Percentiles rank a stretch among this genome's conserved stretches.
Conservation (phyloP, 768 basidiomycete species). For the Termitomyces eurrhizus region DNA sequence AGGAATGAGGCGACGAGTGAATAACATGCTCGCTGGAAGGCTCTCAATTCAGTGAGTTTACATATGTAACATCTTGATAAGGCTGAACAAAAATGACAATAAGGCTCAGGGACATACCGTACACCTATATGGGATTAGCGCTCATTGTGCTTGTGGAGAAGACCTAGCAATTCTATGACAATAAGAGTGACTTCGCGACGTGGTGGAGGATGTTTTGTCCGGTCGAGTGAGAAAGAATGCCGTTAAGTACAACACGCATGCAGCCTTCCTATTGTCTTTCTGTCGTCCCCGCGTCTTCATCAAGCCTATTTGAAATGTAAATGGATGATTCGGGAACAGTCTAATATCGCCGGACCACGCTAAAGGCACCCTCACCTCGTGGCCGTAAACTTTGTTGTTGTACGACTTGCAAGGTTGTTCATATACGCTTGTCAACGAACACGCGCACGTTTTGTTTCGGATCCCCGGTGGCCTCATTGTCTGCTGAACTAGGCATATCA, state of each 20-base stretch:
- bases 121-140: conserved; percentile 17
- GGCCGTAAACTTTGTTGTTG: conserved; percentile 31
- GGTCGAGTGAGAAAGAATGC: conserved; percentile 13
- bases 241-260: conserved; percentile 2
- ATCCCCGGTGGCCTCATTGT: conserved; percentile 25
- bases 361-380: conserved; percentile 26
- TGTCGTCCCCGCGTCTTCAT: conserved; percentile 15
- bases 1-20: background rate
- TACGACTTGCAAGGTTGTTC: conserved; percentile 18
- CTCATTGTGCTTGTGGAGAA: conserved; percentile 10
- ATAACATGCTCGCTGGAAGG: background rate
- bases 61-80: conserved; percentile 3
- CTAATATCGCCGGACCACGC: conserved; percentile 26
- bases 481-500: conserved; percentile 10
- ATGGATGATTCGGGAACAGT: conserved; percentile 22
- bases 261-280: conserved; percentile 29
- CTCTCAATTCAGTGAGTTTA: conserved; percentile 12
- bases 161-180: conserved; percentile 16
- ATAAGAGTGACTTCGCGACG: conserved; percentile 19
- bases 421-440: conserved; percentile 22
- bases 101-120: conserved; percentile 34
- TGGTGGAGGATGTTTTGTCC: conserved; percentile 19
- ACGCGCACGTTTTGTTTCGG: conserved; percentile 18
- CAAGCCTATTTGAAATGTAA: conserved; percentile 30
- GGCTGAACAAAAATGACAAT: conserved; percentile 31